Evolutionary conservation across 148 eudicot species (phyloP).

Genomic region (Amaranthus cruentus): DNA sequence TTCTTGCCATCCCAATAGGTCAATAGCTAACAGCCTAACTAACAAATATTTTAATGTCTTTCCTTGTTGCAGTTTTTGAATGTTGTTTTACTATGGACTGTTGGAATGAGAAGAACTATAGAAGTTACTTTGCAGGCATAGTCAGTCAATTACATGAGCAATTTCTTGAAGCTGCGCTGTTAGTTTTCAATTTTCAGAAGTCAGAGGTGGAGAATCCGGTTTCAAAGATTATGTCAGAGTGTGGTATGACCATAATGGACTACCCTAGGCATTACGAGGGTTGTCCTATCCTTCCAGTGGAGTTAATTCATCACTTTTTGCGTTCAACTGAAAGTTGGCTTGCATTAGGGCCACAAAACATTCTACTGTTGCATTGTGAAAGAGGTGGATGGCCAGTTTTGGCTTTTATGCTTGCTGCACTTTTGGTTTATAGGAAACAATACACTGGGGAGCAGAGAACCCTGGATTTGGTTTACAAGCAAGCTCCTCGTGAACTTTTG

Average conservation of each 20-base stretch:
- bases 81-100: slow-evolving; percentile 62
- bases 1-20: not conserved
- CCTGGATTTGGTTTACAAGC: slow-evolving; percentile 85
- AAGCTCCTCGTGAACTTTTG: slow-evolving; percentile 82
- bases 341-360: slow-evolving; percentile 61
- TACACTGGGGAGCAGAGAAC: slow-evolving; percentile 81
- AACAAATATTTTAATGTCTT: not conserved
- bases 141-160: slow-evolving; percentile 52
- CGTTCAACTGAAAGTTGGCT: slow-evolving; percentile 94
- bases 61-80: slow-evolving; percentile 61
- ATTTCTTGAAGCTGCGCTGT: slow-evolving; percentile 68
- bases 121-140: slow-evolving; percentile 53
- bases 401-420: slow-evolving; percentile 84
- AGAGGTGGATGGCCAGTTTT: slow-evolving; percentile 92
- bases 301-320: slow-evolving; percentile 75
- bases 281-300: slow-evolving; percentile 76
- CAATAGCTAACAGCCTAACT: not conserved
- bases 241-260: slow-evolving; percentile 82
- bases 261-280: slow-evolving; percentile 83
- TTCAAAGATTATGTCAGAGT: slow-evolving; percentile 55
- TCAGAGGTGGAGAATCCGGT: slow-evolving; percentile 41
- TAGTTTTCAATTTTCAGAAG: slow-evolving; percentile 71
- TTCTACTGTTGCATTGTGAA: slow-evolving; percentile 88
- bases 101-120: slow-evolving; percentile 57
- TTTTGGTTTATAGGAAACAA: slow-evolving; percentile 66